phyloP scores from a whole-genome alignment of 2,329 filamentous ascomycete genomes.

The Aspergillus sp. region DNA sequence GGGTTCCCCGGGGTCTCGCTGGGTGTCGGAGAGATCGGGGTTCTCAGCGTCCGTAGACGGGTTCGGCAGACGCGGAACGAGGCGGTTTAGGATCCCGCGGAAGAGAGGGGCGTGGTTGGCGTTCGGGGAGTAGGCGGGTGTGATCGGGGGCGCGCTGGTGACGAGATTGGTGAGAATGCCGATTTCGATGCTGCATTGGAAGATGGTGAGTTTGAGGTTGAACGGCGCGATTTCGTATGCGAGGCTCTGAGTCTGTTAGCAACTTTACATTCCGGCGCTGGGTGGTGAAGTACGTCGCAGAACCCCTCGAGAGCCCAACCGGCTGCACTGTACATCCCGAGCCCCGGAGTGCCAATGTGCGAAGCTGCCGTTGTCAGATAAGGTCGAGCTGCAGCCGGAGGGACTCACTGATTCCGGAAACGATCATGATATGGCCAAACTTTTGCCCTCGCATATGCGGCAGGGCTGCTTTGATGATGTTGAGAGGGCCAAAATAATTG shows the following conservation, averaged over 20 bases:
- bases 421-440: constrained; percentile 79
- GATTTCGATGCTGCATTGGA: constrained; percentile 92
- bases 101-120: constrained; percentile 69
- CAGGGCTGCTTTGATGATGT: constrained; percentile 82
- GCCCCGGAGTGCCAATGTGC: constrained; percentile 83
- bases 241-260: constrained; percentile 45
- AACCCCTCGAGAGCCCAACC: constrained; percentile 95
- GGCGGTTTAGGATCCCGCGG: constrained; percentile 69
- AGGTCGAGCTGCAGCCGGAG: no score
- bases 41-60: constrained; percentile 5
- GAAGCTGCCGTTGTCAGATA: constrained; percentile 45
- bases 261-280: not conserved
- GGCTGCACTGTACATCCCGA: constrained; percentile 83
- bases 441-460: constrained; percentile 70
- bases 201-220: constrained; percentile 90
- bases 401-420: constrained; percentile 65
- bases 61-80: constrained; percentile 67
- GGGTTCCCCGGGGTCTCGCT: constrained; percentile 11
- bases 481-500: constrained; percentile 92
- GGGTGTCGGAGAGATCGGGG: constrained; percentile 7
- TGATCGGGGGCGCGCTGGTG: constrained; percentile 68
- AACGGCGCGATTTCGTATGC: constrained; percentile 96
- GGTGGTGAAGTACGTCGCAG: constrained; percentile 56
- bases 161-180: constrained; percentile 79
- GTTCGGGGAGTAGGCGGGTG: constrained; percentile 56